phyloP scores from a whole-genome alignment of 2,329 filamentous ascomycete species.

The Cercospora sp. region DNA sequence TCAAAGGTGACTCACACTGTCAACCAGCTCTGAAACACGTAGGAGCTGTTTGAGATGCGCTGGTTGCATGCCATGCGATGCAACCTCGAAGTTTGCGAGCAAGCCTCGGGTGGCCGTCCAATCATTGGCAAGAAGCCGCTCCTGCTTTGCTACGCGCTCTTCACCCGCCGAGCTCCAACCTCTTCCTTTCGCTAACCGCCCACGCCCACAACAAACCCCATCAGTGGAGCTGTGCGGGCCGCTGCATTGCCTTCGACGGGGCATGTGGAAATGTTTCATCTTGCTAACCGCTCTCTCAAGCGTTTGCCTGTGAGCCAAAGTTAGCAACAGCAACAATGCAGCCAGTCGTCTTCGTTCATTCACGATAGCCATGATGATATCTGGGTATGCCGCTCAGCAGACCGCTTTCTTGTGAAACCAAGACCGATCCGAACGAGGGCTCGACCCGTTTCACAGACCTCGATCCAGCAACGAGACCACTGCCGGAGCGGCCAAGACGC shows the following conservation, averaged over 20 bases:
- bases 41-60: conserved; percentile 3
- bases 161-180: conserved; percentile 21
- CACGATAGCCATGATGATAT: conserved; percentile 17
- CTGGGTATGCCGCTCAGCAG: conserved; percentile 14
- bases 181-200: conserved; percentile 23
- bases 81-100: conserved; percentile 6
- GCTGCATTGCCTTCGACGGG: conserved; percentile 19
- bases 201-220: conserved; percentile 17
- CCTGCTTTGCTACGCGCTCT: conserved; percentile 12
- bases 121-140: background rate
- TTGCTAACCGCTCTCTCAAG: conserved; percentile 31
- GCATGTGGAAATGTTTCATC: conserved; percentile 34
- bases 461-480: conserved; percentile 15
- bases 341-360: conserved; percentile 24
- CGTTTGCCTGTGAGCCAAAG: conserved; percentile 29
- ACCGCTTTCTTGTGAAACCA: conserved; percentile 19
- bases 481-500: conserved; percentile 15
- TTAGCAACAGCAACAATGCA: conserved; percentile 20
- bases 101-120: background rate
- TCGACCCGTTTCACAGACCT: conserved; percentile 23
- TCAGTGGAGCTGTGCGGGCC: conserved; percentile 19
- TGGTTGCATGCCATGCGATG: conserved; percentile 10
- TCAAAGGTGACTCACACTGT: conserved; percentile 26
- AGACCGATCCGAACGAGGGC: conserved; percentile 13
- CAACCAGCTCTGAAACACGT: conserved; percentile 5